Conservation (phyloP, 176 grass and related monocot species). For the Puya raimondii region DNA sequence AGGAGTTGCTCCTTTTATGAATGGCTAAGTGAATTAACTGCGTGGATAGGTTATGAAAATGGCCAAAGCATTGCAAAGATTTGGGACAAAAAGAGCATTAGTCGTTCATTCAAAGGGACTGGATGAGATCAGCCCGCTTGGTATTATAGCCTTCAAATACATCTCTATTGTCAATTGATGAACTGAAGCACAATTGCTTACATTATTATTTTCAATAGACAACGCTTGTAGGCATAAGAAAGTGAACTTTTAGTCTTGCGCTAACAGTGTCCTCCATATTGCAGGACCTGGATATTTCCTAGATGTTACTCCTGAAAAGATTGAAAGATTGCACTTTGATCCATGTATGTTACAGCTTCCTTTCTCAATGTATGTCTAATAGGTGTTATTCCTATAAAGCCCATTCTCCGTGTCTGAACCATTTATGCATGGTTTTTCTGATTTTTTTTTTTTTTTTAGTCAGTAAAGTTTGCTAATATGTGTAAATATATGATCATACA, state of each 20-base stretch:
- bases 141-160: constrained; percentile 27
- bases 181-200: no score
- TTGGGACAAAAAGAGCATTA: constrained; percentile 93
- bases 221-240: not conserved
- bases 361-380: not conserved
- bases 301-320: constrained; percentile 73
- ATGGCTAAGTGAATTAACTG: no score
- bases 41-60: constrained; percentile 73
- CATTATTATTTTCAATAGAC: no score
- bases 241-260: not conserved
- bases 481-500: constrained; percentile 22
- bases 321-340: constrained; percentile 77
- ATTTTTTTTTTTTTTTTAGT: not conserved
- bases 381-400: not conserved
- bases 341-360: constrained; percentile 38
- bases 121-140: constrained; percentile 97
- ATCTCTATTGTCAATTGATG: not conserved
- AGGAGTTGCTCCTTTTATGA: not conserved
- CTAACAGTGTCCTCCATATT: constrained; percentile 1
- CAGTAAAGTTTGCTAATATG: not conserved
- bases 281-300: constrained; percentile 92
- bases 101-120: constrained; percentile 93
- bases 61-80: constrained; percentile 81
- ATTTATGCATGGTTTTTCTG: not conserved
- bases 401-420: not conserved